phyloP scores from a whole-genome alignment of 768 basidiomycete genomes.

The Amanita inopinata region DNA sequence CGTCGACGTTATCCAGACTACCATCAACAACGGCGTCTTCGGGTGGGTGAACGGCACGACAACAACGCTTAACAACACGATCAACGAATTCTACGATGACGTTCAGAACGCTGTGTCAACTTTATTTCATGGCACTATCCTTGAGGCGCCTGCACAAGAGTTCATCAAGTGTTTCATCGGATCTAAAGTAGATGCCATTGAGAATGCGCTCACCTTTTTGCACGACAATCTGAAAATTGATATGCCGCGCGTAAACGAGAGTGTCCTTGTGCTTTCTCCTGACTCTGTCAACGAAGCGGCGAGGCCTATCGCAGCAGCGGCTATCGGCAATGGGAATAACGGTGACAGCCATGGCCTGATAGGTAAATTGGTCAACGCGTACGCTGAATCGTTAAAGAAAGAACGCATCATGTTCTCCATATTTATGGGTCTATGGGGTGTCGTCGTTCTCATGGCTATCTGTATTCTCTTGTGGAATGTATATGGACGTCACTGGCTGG shows the following conservation, averaged over 20 bases:
- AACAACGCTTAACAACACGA: slow-evolving; percentile 74
- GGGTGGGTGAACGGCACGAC: slow-evolving; percentile 95
- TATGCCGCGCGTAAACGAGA: slow-evolving; percentile 69
- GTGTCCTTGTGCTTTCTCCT: slow-evolving; percentile 69
- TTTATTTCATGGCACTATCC: slow-evolving; percentile 78
- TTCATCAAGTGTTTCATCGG: slow-evolving; percentile 89
- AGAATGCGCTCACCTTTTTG: slow-evolving; percentile 84
- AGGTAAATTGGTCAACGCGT: slow-evolving; percentile 62
- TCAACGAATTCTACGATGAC: slow-evolving; percentile 81
- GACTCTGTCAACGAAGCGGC: slow-evolving; percentile 63
- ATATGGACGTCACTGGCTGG: slow-evolving; percentile 38
- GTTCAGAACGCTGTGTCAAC: slow-evolving; percentile 68
- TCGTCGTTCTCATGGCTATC: slow-evolving; percentile 78
- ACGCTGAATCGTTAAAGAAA: slow-evolving; percentile 62
- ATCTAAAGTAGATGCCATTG: slow-evolving; percentile 80
- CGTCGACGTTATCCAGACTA: slow-evolving; percentile 58
- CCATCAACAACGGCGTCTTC: slow-evolving; percentile 81
- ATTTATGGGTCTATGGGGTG: slow-evolving; percentile 75
- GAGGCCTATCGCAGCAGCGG: slow-evolving; percentile 74
- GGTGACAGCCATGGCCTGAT: slow-evolving; percentile 52
- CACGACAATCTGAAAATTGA: slow-evolving; percentile 78
- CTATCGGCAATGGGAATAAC: slow-evolving; percentile 49
- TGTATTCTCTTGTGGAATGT: slow-evolving; percentile 65
- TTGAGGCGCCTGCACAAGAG: slow-evolving; percentile 73
- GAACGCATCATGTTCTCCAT: slow-evolving; percentile 79